Base-by-base conservation (phyloP, 805 yeast genomes). In the Zygosaccharomyces kombuchaensis region DNA sequence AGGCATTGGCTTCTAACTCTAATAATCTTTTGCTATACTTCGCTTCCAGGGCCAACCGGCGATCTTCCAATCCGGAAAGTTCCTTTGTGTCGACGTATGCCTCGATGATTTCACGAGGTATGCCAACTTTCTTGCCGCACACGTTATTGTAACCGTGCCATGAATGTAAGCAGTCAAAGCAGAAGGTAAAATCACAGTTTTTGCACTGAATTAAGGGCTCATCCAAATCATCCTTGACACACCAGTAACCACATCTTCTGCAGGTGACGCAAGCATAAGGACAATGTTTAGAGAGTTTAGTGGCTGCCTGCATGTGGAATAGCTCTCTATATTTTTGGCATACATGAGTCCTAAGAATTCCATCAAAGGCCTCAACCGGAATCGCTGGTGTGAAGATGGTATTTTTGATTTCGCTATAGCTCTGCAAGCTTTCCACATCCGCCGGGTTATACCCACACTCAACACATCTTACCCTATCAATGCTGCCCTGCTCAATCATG, bases 381-480 rank as follows among this genome's bases (percentile, higher is more conserved):
- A 81, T 54, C 0, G 70, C 70, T 1, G 74, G 71, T 1, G 65
- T 60, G 51, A 81, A 74, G 26, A 78, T 55, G 2, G 59, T 51
- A 1, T 47, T 46, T 44, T 70, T 71, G 47, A 76, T 64, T 13
- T 62, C 60, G 1, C 48, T 27, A 26, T 67, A 60, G 23, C 64
- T 53, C 29, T 63, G 56, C 1, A 40, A 48, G 0, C 40, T 36
- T 7, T 54, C 36, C n/a, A 63, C 34, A 9, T 58, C 53, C 7
- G 56, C 29, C 6, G 54, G 52, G 4, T 45, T 36, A n/a, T 51
- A 56, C 1, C 63, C 59, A 52, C 73, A 76, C 37, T 78, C 72
- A 1, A 86, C 85, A 53, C 87, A 81, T 56, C 79, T 80, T 1
- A 81, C 65, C 37, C 66, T 73, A 13, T 70, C 70, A 4, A 78